Conservation (phyloP, 495 filamentous ascomycete species). For the Penicillium diatomitis region DNA sequence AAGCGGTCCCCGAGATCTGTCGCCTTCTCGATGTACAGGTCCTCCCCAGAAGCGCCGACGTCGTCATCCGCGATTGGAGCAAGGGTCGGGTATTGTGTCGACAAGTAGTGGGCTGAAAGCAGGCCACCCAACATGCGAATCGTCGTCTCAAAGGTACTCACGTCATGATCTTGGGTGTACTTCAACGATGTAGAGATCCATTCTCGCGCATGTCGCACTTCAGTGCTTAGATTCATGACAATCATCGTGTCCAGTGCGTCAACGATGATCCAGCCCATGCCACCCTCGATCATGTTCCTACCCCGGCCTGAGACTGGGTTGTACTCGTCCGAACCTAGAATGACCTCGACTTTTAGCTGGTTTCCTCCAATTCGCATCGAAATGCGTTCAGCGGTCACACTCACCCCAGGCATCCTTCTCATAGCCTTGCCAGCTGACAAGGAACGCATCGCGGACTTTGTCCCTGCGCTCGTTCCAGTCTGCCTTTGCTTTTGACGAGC, state of each 20-base stretch:
- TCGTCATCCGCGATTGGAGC: conserved; percentile 59
- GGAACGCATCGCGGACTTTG: conserved; percentile 82
- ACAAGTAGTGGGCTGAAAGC: conserved; percentile 89
- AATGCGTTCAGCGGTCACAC: background rate
- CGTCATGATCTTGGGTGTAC: conserved; percentile 88
- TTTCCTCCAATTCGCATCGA: no score
- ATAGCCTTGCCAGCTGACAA: conserved; percentile 85
- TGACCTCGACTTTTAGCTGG: conserved; percentile 2
- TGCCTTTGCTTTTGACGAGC: conserved; percentile 19
- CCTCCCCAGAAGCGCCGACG: conserved; percentile 60
- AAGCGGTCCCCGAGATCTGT: conserved; percentile 84
- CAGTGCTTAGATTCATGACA: conserved; percentile 91
- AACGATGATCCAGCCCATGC: conserved; percentile 94
- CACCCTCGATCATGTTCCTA: conserved; percentile 63
- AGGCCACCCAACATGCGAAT: conserved; percentile 96
- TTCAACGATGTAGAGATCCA: conserved; percentile 79
- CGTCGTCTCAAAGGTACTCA: conserved; percentile 96
- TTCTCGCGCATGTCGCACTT: conserved; percentile 74
- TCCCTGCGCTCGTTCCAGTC: conserved; percentile 69
- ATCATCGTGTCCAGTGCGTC: conserved; percentile 95
- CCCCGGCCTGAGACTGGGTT: conserved; percentile 73
- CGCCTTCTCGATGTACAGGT: conserved; percentile 93
- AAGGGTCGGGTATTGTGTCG: conserved; percentile 57
- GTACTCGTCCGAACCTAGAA: conserved; percentile 73
- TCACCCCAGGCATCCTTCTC: conserved; percentile 91